Percentiles rank a stretch among this genome's conserved stretches.
Evolutionary conservation across 202 grass and related monocot genomes (phyloP).

Genomic region (Digitaria exilis): DNA sequence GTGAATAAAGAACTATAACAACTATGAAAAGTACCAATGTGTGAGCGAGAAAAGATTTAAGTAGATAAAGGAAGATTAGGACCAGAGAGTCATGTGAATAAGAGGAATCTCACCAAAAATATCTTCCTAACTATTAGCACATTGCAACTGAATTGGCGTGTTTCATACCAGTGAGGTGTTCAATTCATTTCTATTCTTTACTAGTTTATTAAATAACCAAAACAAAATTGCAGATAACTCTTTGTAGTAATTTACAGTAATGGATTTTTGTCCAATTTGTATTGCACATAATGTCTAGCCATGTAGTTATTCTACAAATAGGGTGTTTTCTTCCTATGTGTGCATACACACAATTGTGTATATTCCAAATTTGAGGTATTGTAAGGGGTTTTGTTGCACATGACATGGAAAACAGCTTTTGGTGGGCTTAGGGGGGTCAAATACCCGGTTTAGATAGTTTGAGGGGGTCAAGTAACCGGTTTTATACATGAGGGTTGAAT

Average conservation of each 20-base stretch:
- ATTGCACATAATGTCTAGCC: not conserved
- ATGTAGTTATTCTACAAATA: not conserved
- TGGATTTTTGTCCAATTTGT: not conserved
- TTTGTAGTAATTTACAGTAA: not conserved
- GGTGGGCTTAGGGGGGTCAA: too few species aligned
- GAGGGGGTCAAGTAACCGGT: too few species aligned
- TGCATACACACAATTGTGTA: not conserved
- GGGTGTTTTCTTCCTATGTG: not conserved
- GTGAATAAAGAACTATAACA: conserved; percentile 22
- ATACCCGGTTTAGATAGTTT: too few species aligned
- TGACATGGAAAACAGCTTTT: too few species aligned
- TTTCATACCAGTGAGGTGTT: not conserved
- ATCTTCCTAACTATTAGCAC: conserved; percentile 15
- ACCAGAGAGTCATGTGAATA: conserved; percentile 22
- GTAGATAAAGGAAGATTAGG: not conserved
- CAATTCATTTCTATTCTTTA: not conserved
- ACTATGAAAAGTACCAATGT: not conserved
- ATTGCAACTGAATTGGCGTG: conserved; percentile 26
- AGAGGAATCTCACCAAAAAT: conserved; percentile 34
- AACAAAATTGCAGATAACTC: not conserved
- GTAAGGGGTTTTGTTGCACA: not conserved
- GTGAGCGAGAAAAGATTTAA: conserved; percentile 6
- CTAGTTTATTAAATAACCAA: conserved; percentile 20
- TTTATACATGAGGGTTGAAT: too few species aligned
- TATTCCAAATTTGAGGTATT: not conserved